Base-by-base conservation (phyloP, 1,284 basidiomycete genomes). In the Pseudozyma sp. region DNA sequence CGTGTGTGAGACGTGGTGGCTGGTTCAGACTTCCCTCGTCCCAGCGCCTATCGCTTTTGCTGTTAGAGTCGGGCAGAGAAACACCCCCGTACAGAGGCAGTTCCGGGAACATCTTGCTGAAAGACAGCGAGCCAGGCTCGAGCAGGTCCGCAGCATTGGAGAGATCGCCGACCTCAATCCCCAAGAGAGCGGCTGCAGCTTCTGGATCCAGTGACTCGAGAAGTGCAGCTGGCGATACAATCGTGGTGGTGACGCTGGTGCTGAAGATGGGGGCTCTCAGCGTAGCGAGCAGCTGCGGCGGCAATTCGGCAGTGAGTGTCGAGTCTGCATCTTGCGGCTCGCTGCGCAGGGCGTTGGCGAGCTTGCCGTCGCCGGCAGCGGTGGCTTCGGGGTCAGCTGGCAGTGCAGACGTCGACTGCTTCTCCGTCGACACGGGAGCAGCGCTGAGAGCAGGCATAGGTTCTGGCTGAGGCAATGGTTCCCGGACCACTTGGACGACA, bases 21-120 rank as follows among this genome's bases (percentile, higher is more conserved):
- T 75, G 71, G 48, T 81, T 74, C 19, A 77, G 42, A 16, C 71
- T 67, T 24, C 80, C 81, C 35, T 84, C 82, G 65, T 89, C 88
- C 52, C 86, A 77, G 2, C 89, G 85, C 45, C 86, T 84, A 54
- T 87, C 85, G 16, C 81, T 60, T 55, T 86, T 86, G 64, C 81
- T 81, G 50, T 44, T 67, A 4, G 71, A 45, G 16, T 74, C 71
- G 0, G 71, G 71, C 3, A 69, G 44, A 29, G 63, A 59, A 13
- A 69, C 52, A 4, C 67, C 71, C 46, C 83, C 84, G 71, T 87
- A 89, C 7, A 86, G 56, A 5, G 83, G 84, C 6, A 89, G 84
- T 53, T 89, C 88, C 4, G 88, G 88, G 76, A 89, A 88, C 11
- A 61, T 78, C 19, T 68, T 71, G 46, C 69, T 75, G 63, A 83